Evolutionary conservation across 495 filamentous ascomycete species (phyloP).

Genomic region (Clavariopsis aquatica): DNA sequence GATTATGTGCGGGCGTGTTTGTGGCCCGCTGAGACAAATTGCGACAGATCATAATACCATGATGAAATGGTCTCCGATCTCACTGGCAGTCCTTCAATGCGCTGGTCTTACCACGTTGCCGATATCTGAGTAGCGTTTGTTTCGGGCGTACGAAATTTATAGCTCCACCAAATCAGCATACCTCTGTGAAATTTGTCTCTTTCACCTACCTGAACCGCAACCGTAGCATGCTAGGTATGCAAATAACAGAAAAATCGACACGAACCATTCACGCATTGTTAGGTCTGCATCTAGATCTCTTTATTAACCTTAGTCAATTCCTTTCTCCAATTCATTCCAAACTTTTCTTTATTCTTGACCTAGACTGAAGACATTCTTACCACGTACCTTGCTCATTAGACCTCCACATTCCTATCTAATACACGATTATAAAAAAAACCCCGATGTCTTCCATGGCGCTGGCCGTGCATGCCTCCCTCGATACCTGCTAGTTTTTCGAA

Average conservation of each 20-base stretch:
- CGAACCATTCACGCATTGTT: neutral
- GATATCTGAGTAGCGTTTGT: neutral
- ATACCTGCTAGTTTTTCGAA: neutral
- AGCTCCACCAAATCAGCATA: neutral
- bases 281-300: neutral
- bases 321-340: no score
- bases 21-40: neutral
- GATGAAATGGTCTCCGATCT: conserved; percentile 36
- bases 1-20: neutral
- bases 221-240: neutral
- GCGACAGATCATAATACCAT: conserved; percentile 38
- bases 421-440: neutral
- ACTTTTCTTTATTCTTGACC: neutral
- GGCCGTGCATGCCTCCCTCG: neutral
- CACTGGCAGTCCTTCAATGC: conserved; percentile 24
- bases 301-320: no score
- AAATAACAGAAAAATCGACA: neutral
- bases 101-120: conserved; percentile 17
- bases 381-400: neutral
- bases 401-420: no score
- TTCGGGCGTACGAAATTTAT: neutral
- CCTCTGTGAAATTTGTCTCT: neutral
- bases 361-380: neutral
- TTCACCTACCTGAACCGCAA: neutral
- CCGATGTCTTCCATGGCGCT: neutral